phyloP scores from a whole-genome alignment of 2,329 filamentous ascomycete genomes.

The Calonectria ilicicola region DNA sequence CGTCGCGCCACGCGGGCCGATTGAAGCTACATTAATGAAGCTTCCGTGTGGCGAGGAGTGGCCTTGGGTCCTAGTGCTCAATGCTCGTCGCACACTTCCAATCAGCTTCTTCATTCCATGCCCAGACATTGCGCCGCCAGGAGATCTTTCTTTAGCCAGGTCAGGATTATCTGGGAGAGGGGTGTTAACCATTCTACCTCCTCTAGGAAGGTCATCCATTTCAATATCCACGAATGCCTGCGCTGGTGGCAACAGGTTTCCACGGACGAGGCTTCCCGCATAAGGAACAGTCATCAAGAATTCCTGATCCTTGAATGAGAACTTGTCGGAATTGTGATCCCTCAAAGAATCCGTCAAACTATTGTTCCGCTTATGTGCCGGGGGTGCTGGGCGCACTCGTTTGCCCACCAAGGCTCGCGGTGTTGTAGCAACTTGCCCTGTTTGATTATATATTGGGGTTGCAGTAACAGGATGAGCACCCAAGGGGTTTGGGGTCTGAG shows the following conservation, averaged over 20 bases:
- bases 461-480: constrained; percentile 69
- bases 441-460: constrained; percentile 58
- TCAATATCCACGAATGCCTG: constrained; percentile 83
- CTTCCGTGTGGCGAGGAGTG: constrained; percentile 59
- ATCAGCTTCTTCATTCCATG: constrained; percentile 89
- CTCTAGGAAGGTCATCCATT: constrained; percentile 60
- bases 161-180: constrained; percentile 54
- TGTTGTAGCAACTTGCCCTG: constrained; percentile 67
- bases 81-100: constrained; percentile 84
- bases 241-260: constrained; percentile 84
- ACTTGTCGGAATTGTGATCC: constrained; percentile 70
- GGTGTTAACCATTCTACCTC: constrained; percentile 66
- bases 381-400: constrained; percentile 66
- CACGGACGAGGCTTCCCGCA: constrained; percentile 87
- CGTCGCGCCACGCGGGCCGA: constrained; percentile 64
- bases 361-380: constrained; percentile 82
- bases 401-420: constrained; percentile 70
- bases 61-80: constrained; percentile 71
- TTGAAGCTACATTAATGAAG: constrained; percentile 60
- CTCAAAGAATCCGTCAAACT: constrained; percentile 89
- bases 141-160: constrained; percentile 60
- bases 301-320: constrained; percentile 66
- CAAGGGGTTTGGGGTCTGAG: constrained; percentile 55
- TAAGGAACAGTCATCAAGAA: constrained; percentile 74
- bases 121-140: constrained; percentile 71